Evolutionary conservation across 2,329 filamentous ascomycete genomes (phyloP).

Genomic region (Diaporthe sp.): DNA sequence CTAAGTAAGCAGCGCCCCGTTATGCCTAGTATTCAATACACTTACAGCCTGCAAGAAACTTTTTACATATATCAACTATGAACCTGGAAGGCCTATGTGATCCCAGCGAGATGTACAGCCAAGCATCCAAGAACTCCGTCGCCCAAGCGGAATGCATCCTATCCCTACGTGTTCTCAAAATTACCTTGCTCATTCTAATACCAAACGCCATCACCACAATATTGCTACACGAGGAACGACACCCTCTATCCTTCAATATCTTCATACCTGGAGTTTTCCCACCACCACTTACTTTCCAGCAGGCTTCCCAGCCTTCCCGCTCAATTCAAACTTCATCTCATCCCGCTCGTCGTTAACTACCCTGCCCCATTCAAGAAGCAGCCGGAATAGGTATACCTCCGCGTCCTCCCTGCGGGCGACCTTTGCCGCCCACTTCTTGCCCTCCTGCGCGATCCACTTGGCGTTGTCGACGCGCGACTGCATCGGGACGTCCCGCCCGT

Average conservation of each 20-base stretch:
- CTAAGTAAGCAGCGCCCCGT: neutral
- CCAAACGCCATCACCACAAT: neutral
- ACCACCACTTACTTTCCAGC: neutral
- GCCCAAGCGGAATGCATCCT: neutral
- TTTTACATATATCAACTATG: neutral
- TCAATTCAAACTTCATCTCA: slow-evolving; percentile 54
- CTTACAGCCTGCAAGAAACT: too few species aligned
- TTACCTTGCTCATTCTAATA: neutral
- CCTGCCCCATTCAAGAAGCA: slow-evolving; percentile 83
- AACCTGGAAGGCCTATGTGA: neutral
- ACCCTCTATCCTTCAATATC: too few species aligned
- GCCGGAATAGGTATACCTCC: slow-evolving; percentile 83
- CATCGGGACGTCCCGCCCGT: slow-evolving; percentile 61
- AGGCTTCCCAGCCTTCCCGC: neutral
- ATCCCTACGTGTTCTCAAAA: neutral
- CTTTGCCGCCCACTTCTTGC: slow-evolving; percentile 73
- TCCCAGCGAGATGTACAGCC: neutral
- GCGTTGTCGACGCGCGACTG: slow-evolving; percentile 65
- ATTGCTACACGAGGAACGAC: neutral
- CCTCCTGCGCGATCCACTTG: slow-evolving; percentile 74
- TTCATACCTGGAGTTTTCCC: neutral
- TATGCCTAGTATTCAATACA: neutral
- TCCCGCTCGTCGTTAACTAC: slow-evolving; percentile 73
- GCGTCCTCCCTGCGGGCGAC: slow-evolving; percentile 79
- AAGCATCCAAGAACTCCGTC: neutral